phyloP scores from a whole-genome alignment of 2,329 filamentous ascomycete genomes.

The Chalaropsis thielavioides region DNA sequence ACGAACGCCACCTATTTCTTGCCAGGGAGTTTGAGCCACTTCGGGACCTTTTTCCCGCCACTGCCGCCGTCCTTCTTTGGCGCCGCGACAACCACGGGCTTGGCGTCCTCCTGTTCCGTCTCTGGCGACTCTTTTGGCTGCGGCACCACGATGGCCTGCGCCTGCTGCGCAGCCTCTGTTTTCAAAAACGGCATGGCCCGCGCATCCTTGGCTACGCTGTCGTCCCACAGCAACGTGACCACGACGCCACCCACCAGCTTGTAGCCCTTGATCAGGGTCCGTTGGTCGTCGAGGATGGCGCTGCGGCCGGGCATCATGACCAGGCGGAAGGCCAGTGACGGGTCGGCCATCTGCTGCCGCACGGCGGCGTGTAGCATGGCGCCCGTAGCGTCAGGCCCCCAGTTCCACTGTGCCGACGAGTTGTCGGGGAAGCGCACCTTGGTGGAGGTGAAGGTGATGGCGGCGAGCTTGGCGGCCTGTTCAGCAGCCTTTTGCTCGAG shows the following conservation, averaged over 20 bases:
- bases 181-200: conserved; percentile 47
- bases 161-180: conserved; percentile 41
- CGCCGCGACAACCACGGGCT: conserved; percentile 18
- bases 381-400: conserved; percentile 54
- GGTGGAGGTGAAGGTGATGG: conserved; percentile 54
- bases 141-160: conserved; percentile 52
- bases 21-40: conserved; percentile 56
- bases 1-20: conserved; percentile 48
- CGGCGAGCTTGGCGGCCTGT: conserved; percentile 49
- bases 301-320: conserved; percentile 44
- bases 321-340: conserved; percentile 55
- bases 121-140: conserved; percentile 29
- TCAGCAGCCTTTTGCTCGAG: conserved; percentile 54
- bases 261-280: conserved; percentile 54
- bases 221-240: conserved; percentile 62
- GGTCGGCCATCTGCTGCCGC: conserved; percentile 50
- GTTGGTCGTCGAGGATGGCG: conserved; percentile 33
- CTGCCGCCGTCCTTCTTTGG: conserved; percentile 25
- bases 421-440: conserved; percentile 83
- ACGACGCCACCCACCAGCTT: conserved; percentile 51
- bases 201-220: conserved; percentile 41
- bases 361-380: conserved; percentile 62
- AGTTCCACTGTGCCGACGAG: conserved; percentile 57
- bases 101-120: conserved; percentile 28
- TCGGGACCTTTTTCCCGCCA: conserved; percentile 41